A percentile compares a stretch with the other conserved stretches of the same genome.
These are phyloP conservation scores for Puccinia novopanici DNA, from an alignment of 1,284 basidiomycete species.

Conservation along the genomic window DNA sequence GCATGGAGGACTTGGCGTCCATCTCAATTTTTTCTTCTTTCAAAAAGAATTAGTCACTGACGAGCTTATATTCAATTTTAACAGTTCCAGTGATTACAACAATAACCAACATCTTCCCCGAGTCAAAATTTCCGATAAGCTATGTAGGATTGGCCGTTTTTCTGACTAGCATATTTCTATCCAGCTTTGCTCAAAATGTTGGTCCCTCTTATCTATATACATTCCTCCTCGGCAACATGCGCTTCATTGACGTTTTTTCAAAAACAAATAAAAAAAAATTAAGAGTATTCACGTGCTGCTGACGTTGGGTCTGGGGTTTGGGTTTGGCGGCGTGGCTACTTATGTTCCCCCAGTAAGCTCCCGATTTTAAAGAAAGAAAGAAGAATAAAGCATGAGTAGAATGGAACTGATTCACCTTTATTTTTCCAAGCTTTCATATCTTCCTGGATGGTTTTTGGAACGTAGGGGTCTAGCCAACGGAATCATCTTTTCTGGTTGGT, in stretches of 20 bases:
- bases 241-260: neutral
- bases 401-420: neutral
- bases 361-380: neutral
- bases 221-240: neutral
- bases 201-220: neutral
- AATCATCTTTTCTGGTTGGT: slow-evolving; percentile 45
- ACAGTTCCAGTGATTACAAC: slow-evolving; percentile 42
- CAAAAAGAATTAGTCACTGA: neutral
- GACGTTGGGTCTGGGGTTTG: slow-evolving; percentile 43
- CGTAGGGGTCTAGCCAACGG: slow-evolving; percentile 46
- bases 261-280: neutral
- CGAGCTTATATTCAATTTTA: too few species aligned
- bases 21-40: neutral
- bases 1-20: neutral
- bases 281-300: slow-evolving; percentile 48
- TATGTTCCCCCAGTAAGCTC: slow-evolving; percentile 39
- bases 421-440: slow-evolving; percentile 34
- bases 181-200: slow-evolving; percentile 39
- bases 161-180: slow-evolving; percentile 33
- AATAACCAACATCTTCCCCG: slow-evolving; percentile 34
- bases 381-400: neutral
- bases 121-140: slow-evolving; percentile 11
- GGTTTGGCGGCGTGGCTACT: slow-evolving; percentile 38
- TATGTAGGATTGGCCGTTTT: slow-evolving; percentile 33
- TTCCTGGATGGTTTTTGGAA: slow-evolving; percentile 42